A percentile compares a stretch with the other conserved stretches of the same genome.
These are phyloP conservation scores for Lizanozyma gosingica DNA, from an alignment of 1,139 yeast species.

Conservation along the genomic window DNA sequence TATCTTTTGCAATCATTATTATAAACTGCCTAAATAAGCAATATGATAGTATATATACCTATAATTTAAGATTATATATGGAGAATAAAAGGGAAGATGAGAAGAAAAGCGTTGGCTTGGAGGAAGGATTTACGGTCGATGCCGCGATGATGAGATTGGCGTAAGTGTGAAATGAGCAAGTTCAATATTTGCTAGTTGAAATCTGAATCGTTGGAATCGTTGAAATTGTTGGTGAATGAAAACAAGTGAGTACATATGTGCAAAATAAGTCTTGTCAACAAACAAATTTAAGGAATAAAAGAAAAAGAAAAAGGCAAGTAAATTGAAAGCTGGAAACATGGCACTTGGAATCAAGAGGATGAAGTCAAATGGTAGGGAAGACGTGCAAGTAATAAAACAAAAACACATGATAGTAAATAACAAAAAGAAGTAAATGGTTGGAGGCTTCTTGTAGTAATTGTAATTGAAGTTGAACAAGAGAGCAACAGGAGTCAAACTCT, in stretches of 20 bases:
- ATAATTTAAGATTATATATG: neutral
- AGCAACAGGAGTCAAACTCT: too few species aligned
- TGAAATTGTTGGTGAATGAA: neutral
- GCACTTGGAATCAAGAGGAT: neutral
- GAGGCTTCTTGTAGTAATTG: too few species aligned
- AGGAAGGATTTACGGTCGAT: neutral
- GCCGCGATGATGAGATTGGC: constrained; percentile 1
- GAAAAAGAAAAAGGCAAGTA: neutral
- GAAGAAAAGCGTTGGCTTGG: neutral
- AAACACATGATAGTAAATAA: neutral
- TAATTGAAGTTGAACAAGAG: too few species aligned
- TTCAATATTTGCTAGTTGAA: constrained; percentile 1
- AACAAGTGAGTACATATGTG: neutral
- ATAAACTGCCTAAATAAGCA: neutral
- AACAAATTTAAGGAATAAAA: neutral
- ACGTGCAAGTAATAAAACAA: neutral
- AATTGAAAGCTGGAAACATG: constrained; percentile 1
- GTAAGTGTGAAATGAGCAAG: constrained; percentile 1
- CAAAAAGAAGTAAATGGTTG: neutral
- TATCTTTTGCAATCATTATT: neutral
- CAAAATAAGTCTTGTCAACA: neutral
- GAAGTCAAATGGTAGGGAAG: neutral
- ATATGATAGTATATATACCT: neutral
- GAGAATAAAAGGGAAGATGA: neutral
- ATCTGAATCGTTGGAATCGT: neutral